phyloP scores from a whole-genome alignment of 1,284 basidiomycete genomes.

The Cryptococcus depauperatus region DNA sequence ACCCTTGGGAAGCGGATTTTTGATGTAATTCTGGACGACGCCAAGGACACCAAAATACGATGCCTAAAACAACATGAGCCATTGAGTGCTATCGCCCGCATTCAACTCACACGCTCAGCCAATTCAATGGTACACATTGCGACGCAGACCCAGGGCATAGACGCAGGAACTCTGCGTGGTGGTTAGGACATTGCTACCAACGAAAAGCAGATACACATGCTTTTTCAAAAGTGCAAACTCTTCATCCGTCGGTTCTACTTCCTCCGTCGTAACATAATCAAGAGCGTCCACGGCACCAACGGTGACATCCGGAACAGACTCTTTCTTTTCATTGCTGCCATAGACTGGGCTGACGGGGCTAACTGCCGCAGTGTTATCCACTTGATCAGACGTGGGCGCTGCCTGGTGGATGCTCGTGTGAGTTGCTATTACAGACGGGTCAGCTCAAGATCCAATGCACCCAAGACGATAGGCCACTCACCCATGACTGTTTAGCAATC shows the following conservation, averaged over 20 bases:
- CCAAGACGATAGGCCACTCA: no score
- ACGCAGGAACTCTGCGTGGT: conserved; percentile 52
- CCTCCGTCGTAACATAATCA: conserved; percentile 42
- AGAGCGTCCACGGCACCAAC: conserved; percentile 16
- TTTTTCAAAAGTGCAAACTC: conserved; percentile 19
- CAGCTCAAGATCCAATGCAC: no score
- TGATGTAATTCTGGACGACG: conserved; percentile 24
- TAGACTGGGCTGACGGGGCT: background rate
- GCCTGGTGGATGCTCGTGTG: no score
- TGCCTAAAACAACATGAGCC: conserved; percentile 7
- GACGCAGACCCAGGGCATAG: conserved; percentile 28
- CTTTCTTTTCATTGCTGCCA: conserved; percentile 12
- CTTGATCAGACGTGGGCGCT: no score
- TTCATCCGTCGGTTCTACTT: conserved; percentile 61
- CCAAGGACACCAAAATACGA: conserved; percentile 24
- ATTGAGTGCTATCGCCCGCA: background rate
- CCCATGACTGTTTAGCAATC: no score
- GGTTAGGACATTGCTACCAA: conserved; percentile 21
- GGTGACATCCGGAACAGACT: conserved; percentile 10
- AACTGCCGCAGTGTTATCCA: conserved; percentile 1
- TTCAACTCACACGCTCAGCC: conserved; percentile 28
- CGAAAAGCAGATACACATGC: conserved; percentile 5
- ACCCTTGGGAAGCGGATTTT: conserved; percentile 50
- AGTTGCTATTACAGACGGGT: no score
- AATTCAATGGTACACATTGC: conserved; percentile 41